A percentile compares a stretch with the other conserved stretches of the same genome.
Conservation (phyloP, 345 rosid genomes). For the Lepidium sativum region DNA sequence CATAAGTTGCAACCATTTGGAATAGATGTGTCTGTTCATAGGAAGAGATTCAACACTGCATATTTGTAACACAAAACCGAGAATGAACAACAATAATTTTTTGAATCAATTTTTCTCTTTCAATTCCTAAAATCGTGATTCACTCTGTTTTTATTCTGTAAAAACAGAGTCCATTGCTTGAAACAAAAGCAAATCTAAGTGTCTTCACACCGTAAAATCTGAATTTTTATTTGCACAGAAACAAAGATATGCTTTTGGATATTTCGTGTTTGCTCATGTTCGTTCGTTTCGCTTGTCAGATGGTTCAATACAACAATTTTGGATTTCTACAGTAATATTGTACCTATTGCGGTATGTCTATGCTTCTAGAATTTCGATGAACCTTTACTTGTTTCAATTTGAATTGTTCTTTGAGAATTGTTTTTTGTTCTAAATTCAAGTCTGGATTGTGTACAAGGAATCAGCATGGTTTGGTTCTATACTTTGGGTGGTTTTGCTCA, state of each 20-base stretch:
- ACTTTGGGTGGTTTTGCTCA: slow-evolving; percentile 55
- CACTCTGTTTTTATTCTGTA: too few species aligned
- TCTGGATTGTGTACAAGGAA: slow-evolving; percentile 76
- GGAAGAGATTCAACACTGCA: too few species aligned
- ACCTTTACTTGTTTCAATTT: neutral
- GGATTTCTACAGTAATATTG: slow-evolving; percentile 57
- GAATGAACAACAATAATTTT: too few species aligned
- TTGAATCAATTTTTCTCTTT: too few species aligned
- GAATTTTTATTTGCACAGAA: neutral
- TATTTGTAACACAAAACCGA: too few species aligned
- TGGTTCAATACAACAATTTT: slow-evolving; percentile 71
- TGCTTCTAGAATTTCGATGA: neutral
- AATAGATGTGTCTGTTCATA: too few species aligned
- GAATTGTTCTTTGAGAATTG: neutral
- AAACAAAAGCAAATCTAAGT: too few species aligned
- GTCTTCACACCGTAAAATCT: slow-evolving; percentile 63
- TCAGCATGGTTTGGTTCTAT: slow-evolving; percentile 32
- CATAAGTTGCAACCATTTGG: too few species aligned
- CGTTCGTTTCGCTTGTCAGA: slow-evolving; percentile 29
- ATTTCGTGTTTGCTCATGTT: neutral
- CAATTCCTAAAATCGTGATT: too few species aligned
- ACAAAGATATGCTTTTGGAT: neutral
- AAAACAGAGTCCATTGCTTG: too few species aligned
- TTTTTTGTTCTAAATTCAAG: slow-evolving; percentile 28
- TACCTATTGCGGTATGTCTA: slow-evolving; percentile 47